phyloP scores from a whole-genome alignment of 2,329 filamentous ascomycete species.

The Trematosphaeria pertusa region DNA sequence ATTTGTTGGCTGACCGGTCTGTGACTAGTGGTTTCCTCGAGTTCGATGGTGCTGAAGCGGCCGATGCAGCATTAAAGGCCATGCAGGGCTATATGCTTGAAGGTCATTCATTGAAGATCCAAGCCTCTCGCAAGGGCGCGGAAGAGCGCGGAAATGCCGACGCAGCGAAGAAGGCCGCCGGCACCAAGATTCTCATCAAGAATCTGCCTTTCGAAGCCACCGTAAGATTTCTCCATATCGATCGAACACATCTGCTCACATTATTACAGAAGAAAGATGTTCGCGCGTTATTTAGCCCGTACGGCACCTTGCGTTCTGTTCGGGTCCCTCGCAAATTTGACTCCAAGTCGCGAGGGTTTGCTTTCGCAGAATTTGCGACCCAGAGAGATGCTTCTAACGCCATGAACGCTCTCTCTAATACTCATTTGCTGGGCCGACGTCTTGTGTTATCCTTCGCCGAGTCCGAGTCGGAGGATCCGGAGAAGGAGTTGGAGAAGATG shows the following conservation, averaged over 20 bases:
- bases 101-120: constrained; percentile 82
- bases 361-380: constrained; percentile 95
- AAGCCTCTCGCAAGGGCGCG: constrained; percentile 85
- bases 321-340: constrained; percentile 96
- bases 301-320: constrained; percentile 90
- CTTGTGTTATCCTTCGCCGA: constrained; percentile 92
- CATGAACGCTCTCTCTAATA: constrained; percentile 88
- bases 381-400: constrained; percentile 89
- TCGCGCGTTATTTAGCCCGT: constrained; percentile 81
- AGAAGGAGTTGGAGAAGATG: constrained; percentile 97
- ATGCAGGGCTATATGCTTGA: constrained; percentile 93
- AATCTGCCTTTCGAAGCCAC: constrained; percentile 92
- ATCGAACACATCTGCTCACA: constrained; percentile 23
- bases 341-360: constrained; percentile 86
- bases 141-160: constrained; percentile 86
- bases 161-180: constrained; percentile 78
- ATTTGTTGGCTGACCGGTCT: too few relatives aligned
- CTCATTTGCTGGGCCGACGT: constrained; percentile 87
- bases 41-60: constrained; percentile 79
- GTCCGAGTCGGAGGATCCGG: constrained; percentile 86
- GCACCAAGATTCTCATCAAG: constrained; percentile 96
- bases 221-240: constrained; percentile 25
- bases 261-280: constrained; percentile 79
- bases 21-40: constrained; percentile 84
- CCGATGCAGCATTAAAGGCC: constrained; percentile 78